Evolutionary conservation across 257 asterid species (phyloP).

Genomic region (Solanum ahanhuiri): DNA sequence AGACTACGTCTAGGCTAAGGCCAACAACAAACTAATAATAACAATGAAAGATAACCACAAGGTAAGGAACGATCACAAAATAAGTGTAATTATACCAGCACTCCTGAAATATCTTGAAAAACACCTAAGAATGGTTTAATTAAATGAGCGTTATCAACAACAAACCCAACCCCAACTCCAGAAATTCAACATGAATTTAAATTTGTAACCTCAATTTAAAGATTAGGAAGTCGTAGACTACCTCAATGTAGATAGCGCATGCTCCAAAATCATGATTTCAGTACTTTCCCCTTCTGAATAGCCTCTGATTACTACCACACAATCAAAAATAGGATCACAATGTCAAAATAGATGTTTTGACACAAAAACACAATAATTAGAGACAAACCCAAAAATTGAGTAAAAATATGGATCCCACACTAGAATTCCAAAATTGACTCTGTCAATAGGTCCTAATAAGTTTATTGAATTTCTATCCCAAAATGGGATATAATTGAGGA

Average conservation of each 20-base stretch:
- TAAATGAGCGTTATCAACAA: no score
- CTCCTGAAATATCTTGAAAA: not conserved
- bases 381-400: not conserved
- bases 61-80: not conserved
- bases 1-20: not conserved
- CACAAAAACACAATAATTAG: not conserved
- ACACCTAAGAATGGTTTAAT: no score
- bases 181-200: not conserved
- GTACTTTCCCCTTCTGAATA: not conserved
- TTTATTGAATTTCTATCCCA: not conserved
- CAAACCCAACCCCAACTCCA: not conserved
- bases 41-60: not conserved
- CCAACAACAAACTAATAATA: not conserved
- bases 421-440: not conserved
- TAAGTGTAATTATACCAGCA: not conserved
- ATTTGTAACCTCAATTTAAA: no score
- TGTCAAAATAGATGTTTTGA: not conserved
- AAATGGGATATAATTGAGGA: no score
- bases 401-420: not conserved
- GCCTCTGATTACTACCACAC: not conserved
- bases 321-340: not conserved
- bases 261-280: not conserved
- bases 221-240: no score
- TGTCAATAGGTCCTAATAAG: not conserved
- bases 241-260: not conserved